Base-by-base conservation (phyloP, 2,329 filamentous ascomycete genomes). In the Fonsecaea erecta region DNA sequence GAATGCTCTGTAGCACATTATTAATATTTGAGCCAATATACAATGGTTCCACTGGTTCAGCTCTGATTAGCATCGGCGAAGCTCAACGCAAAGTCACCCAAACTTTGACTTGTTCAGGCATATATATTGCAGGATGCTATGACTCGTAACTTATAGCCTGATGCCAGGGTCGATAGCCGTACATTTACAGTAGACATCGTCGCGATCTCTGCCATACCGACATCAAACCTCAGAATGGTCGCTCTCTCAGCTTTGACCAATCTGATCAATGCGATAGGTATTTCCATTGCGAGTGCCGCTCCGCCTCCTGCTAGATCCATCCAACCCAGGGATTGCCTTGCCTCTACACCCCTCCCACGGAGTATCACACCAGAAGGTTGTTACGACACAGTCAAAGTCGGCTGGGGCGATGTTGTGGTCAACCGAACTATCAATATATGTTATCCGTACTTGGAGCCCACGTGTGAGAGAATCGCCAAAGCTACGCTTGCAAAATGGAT, bases 371-470 rank as follows among this genome's bases (percentile, higher is more conserved):
- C 43, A 26, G 18, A 4, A 48, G 11, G 43, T 21, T 48, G 43
- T 26, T 48, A 48, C 9, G 43, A 26, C 18, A 26, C 18, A 48
- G 18, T 48, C 6, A 9, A 4, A 12, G 18, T 40, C 34, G 54
- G 54, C 34, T 57, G 54, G 54, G 34, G 37, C 24, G 54, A 57
- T 26, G 40, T 12, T 26, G 26, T 21, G 7, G 37, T 57, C 8
- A 34, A 28, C n/a, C 54, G 34, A n/a, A 57, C 54, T 11, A 26
- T 57, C 28, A 57, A 57, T 40, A 34, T n/a, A n/a, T 57, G 54
- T 26, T 57, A 57, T 16, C 54, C 54, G 0, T 28, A 37, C 18
- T n/a, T 57, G 34, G 34, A 28, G 26, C 54, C 54, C 11, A 57
- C 54, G 14, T 57, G 54, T 40, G 34, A 35, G 16, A 35, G 54